Conservation (phyloP, 495 filamentous ascomycete genomes). For the Aspergillus carlsbadensis region DNA sequence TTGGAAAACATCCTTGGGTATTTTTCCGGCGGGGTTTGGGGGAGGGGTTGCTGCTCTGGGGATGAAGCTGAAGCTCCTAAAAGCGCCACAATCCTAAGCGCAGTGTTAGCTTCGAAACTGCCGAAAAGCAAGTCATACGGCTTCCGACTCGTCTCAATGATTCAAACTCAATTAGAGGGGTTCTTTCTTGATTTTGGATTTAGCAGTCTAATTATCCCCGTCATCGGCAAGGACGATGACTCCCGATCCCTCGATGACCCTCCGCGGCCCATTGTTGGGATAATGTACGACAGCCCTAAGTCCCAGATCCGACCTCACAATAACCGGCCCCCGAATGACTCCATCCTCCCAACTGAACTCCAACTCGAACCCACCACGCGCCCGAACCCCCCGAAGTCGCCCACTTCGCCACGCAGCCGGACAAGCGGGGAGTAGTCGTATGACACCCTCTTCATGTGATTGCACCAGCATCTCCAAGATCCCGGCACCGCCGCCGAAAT, state of each 20-base stretch:
- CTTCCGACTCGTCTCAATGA: too few species aligned
- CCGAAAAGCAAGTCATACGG: too few species aligned
- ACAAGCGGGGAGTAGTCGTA: conserved; percentile 45
- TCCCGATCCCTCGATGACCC: conserved; percentile 6
- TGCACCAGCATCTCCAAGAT: conserved; percentile 53
- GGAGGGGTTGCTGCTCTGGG: neutral
- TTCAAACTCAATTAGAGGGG: too few species aligned
- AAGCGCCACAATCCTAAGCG: neutral
- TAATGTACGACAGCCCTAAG: conserved; percentile 20
- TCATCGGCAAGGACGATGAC: neutral
- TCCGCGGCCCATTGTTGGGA: conserved; percentile 19
- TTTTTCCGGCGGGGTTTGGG: conserved; percentile 12
- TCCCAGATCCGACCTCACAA: conserved; percentile 17
- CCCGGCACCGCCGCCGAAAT: conserved; percentile 49
- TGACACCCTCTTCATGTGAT: conserved; percentile 42
- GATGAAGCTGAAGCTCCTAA: neutral
- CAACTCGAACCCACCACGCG: conserved; percentile 42
- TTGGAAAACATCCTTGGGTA: conserved; percentile 13
- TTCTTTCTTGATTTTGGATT: neutral
- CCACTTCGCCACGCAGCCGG: conserved; percentile 36
- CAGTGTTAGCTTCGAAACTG: neutral
- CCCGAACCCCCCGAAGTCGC: conserved; percentile 35
- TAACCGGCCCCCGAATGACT: conserved; percentile 18
- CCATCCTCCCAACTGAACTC: conserved; percentile 35
- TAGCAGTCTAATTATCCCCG: neutral